Percentiles rank a stretch among this genome's conserved stretches.
phyloP scores from a whole-genome alignment of 352 stramenopile genomes.

The Phytophthora citricola region DNA sequence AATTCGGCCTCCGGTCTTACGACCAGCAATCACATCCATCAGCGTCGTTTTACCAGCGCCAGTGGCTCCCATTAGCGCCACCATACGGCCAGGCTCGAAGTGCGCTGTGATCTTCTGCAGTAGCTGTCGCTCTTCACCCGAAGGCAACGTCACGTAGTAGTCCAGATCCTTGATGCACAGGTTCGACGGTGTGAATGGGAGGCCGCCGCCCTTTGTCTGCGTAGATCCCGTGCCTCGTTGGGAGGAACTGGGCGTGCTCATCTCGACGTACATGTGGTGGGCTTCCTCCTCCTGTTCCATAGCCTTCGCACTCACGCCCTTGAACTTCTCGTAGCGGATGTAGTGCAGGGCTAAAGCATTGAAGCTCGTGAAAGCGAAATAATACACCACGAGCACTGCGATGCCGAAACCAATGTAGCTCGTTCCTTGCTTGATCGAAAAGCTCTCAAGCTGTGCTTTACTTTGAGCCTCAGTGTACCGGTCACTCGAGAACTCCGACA shows the following conservation, averaged over 20 bases:
- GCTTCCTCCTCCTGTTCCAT: slow-evolving; percentile 18
- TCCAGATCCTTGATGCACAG: slow-evolving; percentile 54
- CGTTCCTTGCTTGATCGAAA: slow-evolving; percentile 44
- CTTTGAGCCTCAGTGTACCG: slow-evolving; percentile 27
- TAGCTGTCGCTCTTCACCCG: slow-evolving; percentile 50
- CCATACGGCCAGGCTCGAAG: slow-evolving; percentile 34
- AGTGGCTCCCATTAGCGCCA: slow-evolving; percentile 57
- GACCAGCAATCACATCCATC: slow-evolving; percentile 61
- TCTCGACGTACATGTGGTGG: slow-evolving; percentile 42
- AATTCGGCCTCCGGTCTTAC: slow-evolving; percentile 66
- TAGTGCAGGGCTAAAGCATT: slow-evolving; percentile 48
- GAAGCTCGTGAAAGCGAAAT: slow-evolving; percentile 47
- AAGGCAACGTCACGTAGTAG: slow-evolving; percentile 63
- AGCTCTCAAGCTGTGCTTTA: slow-evolving; percentile 24
- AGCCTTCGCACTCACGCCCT: slow-evolving; percentile 30
- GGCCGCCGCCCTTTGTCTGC: slow-evolving; percentile 13
- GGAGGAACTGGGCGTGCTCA: slow-evolving; percentile 16
- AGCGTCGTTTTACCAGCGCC: slow-evolving; percentile 68
- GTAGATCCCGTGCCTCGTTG: not conserved
- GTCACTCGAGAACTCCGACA: slow-evolving; percentile 46
- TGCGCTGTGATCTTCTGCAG: slow-evolving; percentile 46
- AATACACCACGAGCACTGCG: too few relatives aligned
- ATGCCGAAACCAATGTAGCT: too few relatives aligned
- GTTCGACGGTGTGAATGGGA: slow-evolving; percentile 45
- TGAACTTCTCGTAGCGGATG: slow-evolving; percentile 46